Evolutionary conservation across 768 basidiomycete species (phyloP).

Genomic region (Scleroderma citrinum): DNA sequence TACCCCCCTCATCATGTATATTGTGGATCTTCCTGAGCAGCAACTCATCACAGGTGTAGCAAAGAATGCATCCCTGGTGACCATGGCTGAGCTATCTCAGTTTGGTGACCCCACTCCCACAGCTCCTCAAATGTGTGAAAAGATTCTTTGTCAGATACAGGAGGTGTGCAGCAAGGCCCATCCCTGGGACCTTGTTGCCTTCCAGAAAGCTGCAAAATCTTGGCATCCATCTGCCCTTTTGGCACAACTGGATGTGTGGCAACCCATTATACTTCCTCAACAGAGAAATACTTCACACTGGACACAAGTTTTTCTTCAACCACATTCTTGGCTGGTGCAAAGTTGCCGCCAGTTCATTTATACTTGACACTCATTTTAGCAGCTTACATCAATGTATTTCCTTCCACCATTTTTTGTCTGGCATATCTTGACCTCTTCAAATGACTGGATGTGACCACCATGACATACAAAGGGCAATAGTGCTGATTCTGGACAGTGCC

Average conservation of each 20-base stretch:
- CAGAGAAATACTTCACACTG: slow-evolving; percentile 14
- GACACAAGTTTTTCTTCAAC: slow-evolving; percentile 10
- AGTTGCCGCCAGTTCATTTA: background rate
- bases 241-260: background rate
- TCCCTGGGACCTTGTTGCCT: slow-evolving; percentile 20
- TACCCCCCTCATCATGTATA: slow-evolving; percentile 12
- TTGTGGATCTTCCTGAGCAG: slow-evolving; percentile 16
- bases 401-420: slow-evolving; percentile 26
- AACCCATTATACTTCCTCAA: background rate
- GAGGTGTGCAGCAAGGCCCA: slow-evolving; percentile 1
- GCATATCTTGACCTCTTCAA: slow-evolving; percentile 36
- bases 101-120: slow-evolving; percentile 11
- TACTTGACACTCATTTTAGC: background rate
- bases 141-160: slow-evolving; percentile 1
- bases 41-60: slow-evolving; percentile 6
- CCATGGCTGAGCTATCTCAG: background rate
- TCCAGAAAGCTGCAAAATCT: background rate
- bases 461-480: slow-evolving; percentile 31
- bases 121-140: background rate
- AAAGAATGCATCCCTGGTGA: slow-evolving; percentile 11
- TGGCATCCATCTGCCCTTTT: background rate
- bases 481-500: slow-evolving; percentile 8
- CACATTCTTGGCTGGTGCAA: slow-evolving; percentile 11
- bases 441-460: slow-evolving; percentile 36
- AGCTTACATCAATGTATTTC: slow-evolving; percentile 9